Base-by-base conservation (phyloP, 306 rosid species). In the Rosa multiflora region DNA sequence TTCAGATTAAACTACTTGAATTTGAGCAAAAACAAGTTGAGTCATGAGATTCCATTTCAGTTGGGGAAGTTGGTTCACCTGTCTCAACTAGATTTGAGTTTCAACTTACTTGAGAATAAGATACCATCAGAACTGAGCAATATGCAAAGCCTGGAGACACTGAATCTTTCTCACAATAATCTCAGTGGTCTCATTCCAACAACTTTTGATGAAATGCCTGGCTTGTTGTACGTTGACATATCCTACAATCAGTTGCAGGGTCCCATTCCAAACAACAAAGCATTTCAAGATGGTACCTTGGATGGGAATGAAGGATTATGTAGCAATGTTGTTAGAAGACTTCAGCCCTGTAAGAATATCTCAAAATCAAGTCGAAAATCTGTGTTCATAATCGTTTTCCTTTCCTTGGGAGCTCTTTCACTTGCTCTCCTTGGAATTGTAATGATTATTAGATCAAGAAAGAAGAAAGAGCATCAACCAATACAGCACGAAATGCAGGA, bases 51-150 rank as follows among this genome's bases (percentile, higher is more conserved):
- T 18, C 61, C 61, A 6, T 53, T 53, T 53, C 23, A 18, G 2
- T 53, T 6, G 10, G 23, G 61, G 61, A 53, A 53, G 0, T 55
- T 78, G 44, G 14, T 23, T 14, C 51, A 23, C 23, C 32, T 78
- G 1, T 67, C 79, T 3, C 29, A 62, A 61, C 82, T 82, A 46
- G 78, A 82, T 58, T 29, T 78, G 1, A 73, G 82, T 48, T 3
- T 4, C 10, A 82, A 82, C 21, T 73, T 35, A 2, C 85, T 82
- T 47, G 1, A 42, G 3, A 72, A 66, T 18, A 53, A 18, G 0
- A 18, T 53, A 18, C 61, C 61, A 18, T 53, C 23, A 53, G 23
- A 6, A 20, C 18, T 53, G 9, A 18, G 61, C 8, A 52, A 1
- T 52, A 52, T 52, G 58, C n/a, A 17, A 1, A 52, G 58, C 21